Conservation (phyloP, 2,329 filamentous ascomycete species). For the Gaeumannomyces tritici region DNA sequence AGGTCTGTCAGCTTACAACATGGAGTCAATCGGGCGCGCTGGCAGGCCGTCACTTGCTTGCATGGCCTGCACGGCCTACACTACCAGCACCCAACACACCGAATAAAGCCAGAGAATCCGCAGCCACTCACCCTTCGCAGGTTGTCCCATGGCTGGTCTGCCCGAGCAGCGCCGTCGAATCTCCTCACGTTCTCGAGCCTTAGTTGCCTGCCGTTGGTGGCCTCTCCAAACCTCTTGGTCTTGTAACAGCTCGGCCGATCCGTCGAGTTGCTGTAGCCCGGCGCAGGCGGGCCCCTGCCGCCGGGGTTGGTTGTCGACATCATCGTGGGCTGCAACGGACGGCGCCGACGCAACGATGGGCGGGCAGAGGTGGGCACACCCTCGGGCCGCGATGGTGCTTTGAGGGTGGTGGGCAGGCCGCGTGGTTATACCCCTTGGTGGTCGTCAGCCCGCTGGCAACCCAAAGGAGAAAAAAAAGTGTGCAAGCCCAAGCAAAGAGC, state of each 20-base stretch:
- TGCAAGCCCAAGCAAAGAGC: not conserved
- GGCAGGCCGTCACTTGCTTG: not conserved
- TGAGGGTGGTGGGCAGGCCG: not conserved
- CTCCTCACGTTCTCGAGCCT: slow-evolving; percentile 23
- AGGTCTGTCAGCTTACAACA: not conserved
- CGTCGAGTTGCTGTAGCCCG: slow-evolving; percentile 10
- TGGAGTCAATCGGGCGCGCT: not conserved
- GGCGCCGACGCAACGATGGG: not conserved
- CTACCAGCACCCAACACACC: not conserved
- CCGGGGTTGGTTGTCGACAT: slow-evolving; percentile 1
- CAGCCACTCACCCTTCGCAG: slow-evolving; percentile 33
- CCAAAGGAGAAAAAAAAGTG: not conserved
- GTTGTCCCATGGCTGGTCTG: slow-evolving; percentile 34
- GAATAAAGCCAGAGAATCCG: not conserved
- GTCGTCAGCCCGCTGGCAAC: not conserved
- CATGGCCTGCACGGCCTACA: not conserved
- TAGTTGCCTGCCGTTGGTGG: slow-evolving; percentile 7
- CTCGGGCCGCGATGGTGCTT: not conserved
- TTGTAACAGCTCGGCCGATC: slow-evolving; percentile 7
- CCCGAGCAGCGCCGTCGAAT: slow-evolving; percentile 40
- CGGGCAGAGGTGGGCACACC: not conserved
- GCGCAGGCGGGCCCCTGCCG: slow-evolving; percentile 8
- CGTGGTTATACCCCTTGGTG: not conserved
- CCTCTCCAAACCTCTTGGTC: slow-evolving; percentile 14
- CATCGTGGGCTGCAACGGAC: not conserved